These are phyloP conservation scores for Vanderwaltozyma verrucispora DNA, from an alignment of 805 yeast genomes.

Conservation along the genomic window DNA sequence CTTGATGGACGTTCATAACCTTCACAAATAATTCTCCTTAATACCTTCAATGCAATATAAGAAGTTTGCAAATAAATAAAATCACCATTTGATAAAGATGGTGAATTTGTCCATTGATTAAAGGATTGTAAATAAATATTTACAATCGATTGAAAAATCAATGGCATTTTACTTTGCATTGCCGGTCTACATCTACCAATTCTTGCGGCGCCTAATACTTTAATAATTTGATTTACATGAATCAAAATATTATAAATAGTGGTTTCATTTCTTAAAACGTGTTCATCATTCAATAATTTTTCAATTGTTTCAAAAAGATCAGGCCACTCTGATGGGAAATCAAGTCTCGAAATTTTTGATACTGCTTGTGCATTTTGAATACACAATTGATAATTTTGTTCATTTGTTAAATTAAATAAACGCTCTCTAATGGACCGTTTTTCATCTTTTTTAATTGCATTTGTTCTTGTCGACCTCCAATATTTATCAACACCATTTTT, in stretches of 20 bases:
- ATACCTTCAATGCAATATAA: conserved; percentile 63
- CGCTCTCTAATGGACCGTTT: conserved; percentile 51
- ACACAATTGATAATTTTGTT: conserved; percentile 62
- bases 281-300: conserved; percentile 31
- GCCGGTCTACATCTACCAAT: conserved; percentile 78
- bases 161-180: conserved; percentile 60
- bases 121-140: conserved; percentile 51
- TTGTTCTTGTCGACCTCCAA: conserved; percentile 65
- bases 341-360: conserved; percentile 68
- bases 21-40: conserved; percentile 63
- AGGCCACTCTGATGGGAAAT: conserved; percentile 87
- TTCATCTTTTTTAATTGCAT: conserved; percentile 53
- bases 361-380: conserved; percentile 80
- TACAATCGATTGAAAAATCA: conserved; percentile 48
- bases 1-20: conserved; percentile 66
- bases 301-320: conserved; percentile 57
- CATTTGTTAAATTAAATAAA: conserved; percentile 50
- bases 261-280: conserved; percentile 36
- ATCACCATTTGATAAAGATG: conserved; percentile 18
- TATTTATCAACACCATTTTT: conserved; percentile 79
- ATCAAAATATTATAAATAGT: conserved; percentile 53
- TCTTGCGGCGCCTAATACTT: conserved; percentile 60
- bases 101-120: conserved; percentile 46
- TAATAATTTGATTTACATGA: conserved; percentile 68
- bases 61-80: conserved; percentile 51